A percentile compares a stretch with the other conserved stretches of the same genome.
phyloP scores from a whole-genome alignment of 164 flowering plant species.

The Protea cynaroides region DNA sequence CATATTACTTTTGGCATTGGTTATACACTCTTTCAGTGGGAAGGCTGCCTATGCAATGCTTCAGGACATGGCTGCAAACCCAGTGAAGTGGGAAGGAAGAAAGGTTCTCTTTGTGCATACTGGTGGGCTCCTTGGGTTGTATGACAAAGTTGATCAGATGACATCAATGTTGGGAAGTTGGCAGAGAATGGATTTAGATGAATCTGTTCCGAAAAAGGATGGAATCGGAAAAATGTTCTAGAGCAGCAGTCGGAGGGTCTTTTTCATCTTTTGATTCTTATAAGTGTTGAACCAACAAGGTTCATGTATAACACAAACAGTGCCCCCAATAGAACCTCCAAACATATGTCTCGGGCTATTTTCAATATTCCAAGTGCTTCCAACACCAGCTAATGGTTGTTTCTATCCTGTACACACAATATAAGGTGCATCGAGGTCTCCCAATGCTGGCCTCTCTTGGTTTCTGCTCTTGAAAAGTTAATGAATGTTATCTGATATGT shows the following conservation, averaged over 20 bases:
- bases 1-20: not conserved
- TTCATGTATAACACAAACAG: too few relatives aligned
- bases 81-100: slow-evolving; percentile 82
- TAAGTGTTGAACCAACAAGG: not conserved
- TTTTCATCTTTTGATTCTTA: not conserved
- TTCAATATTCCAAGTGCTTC: too few relatives aligned
- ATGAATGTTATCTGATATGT: too few relatives aligned
- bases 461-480: too few relatives aligned
- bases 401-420: too few relatives aligned
- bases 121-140: slow-evolving; percentile 90
- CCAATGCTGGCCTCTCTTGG: too few relatives aligned
- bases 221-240: slow-evolving; percentile 88
- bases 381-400: too few relatives aligned
- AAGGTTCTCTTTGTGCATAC: slow-evolving; percentile 87
- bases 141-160: slow-evolving; percentile 73
- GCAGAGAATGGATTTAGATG: slow-evolving; percentile 59
- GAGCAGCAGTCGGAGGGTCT: not conserved
- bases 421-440: too few relatives aligned
- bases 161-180: slow-evolving; percentile 52
- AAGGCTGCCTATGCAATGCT: slow-evolving; percentile 83
- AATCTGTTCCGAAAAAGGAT: slow-evolving; percentile 57
- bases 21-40: slow-evolving; percentile 44
- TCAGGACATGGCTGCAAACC: slow-evolving; percentile 76
- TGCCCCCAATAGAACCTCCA: too few relatives aligned
- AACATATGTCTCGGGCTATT: too few relatives aligned